A percentile compares a stretch with the other conserved stretches of the same genome.
Conservation (phyloP, 2,329 filamentous ascomycete genomes). For the Sphaerulina populicola region DNA sequence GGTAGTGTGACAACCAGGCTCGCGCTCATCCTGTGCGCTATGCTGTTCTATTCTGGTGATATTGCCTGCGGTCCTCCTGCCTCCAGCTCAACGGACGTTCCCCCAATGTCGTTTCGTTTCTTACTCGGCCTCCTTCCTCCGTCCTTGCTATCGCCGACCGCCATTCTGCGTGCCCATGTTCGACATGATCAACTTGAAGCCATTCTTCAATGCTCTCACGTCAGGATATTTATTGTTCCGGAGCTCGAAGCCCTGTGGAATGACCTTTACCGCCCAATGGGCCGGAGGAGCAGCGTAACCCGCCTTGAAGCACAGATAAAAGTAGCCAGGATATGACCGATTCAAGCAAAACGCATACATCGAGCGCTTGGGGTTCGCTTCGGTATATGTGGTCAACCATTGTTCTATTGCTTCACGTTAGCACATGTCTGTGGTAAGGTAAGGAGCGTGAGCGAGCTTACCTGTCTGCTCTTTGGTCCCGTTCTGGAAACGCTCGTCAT, state of each 20-base stretch:
- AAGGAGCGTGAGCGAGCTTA: slow-evolving; percentile 43
- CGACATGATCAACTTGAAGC: slow-evolving; percentile 69
- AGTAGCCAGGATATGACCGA: slow-evolving; percentile 84
- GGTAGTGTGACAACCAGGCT: neutral
- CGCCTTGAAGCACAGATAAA: slow-evolving; percentile 93
- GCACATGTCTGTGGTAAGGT: neutral
- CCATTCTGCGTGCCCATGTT: slow-evolving; percentile 18
- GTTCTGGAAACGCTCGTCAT: slow-evolving; percentile 86
- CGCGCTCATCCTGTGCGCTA: neutral
- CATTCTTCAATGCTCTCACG: slow-evolving; percentile 91
- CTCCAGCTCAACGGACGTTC: neutral
- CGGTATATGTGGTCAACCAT: slow-evolving; percentile 93
- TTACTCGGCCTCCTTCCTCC: no score
- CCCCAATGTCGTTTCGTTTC: neutral
- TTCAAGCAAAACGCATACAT: slow-evolving; percentile 96
- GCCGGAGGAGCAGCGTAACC: slow-evolving; percentile 64
- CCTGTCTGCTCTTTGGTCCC: slow-evolving; percentile 73
- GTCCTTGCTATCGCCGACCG: neutral
- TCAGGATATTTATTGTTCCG: slow-evolving; percentile 84
- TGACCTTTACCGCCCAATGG: slow-evolving; percentile 77
- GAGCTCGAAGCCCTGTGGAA: slow-evolving; percentile 88
- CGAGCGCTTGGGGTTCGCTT: slow-evolving; percentile 87
- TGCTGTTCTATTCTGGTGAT: neutral
- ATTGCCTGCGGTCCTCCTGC: neutral
- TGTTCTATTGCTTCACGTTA: slow-evolving; percentile 52